Conservation (phyloP, 176 grass and related monocot species). For the Oryza meridionalis region DNA sequence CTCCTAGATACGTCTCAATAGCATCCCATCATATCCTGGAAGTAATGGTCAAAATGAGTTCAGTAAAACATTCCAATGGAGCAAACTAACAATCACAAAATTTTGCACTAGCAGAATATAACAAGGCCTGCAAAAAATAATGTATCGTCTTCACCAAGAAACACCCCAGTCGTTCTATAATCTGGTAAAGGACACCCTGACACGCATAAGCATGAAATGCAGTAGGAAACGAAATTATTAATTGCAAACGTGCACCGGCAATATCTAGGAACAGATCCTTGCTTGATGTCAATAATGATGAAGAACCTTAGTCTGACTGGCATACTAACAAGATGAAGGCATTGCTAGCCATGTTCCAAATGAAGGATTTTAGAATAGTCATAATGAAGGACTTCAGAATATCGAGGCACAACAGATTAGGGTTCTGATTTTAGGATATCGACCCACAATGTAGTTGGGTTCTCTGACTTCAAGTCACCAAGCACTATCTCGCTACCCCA, state of each 20-base stretch:
- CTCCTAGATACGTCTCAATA: neutral
- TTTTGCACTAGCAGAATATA: neutral
- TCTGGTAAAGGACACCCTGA: neutral
- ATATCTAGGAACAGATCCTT: neutral
- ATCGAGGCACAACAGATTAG: neutral
- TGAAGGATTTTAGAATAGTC: neutral
- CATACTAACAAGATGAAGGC: neutral
- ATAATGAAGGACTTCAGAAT: neutral
- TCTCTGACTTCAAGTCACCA: neutral
- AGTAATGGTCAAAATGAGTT: conserved; percentile 1
- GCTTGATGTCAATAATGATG: neutral
- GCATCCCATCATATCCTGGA: conserved; percentile 42
- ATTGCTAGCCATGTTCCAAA: neutral
- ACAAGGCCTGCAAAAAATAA: neutral
- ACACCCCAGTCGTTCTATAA: neutral
- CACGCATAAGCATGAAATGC: conserved; percentile 3
- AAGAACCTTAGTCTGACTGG: neutral
- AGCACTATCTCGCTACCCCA: neutral
- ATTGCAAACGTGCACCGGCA: neutral
- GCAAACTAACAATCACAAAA: neutral
- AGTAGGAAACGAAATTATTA: neutral
- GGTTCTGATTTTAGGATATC: neutral
- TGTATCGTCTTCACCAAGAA: neutral
- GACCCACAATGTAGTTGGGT: neutral
- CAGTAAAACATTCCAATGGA: neutral